Base-by-base conservation (phyloP, 805 yeast species). In the Metschnikowia amazonensis region DNA sequence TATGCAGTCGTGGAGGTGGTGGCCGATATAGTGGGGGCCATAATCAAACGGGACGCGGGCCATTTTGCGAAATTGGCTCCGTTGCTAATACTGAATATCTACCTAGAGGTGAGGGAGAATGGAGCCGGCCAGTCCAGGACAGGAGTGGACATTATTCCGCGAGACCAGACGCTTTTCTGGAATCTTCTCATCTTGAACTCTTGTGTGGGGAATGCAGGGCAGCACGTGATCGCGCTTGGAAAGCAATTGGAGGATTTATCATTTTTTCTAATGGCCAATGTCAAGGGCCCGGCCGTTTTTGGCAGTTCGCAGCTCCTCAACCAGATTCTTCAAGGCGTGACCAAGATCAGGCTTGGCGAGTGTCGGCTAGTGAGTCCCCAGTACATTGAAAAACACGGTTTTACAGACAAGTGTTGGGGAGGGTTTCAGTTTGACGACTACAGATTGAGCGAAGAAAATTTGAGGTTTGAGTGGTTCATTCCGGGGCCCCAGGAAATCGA, bases 121-220 rank as follows among this genome's bases (percentile, higher is more conserved):
- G 85, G 81, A 2, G 97, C 97, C 0, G 98, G 97, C 3, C 65
- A 77, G 1, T 69, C 82, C 0, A 76, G 96, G 60, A 75, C 80
- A 4, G 79, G 84, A 0, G 69, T 76, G 5, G 90, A 85, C 25
- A 72, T 85, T 21, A 72, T 81, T 23, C 86, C 86, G n/a, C 75
- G 89, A 34, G 98, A 94, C 63, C 84, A 83, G 25, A 77, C 82
- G 16, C 65, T 94, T 7, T 80, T 80, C 25, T 80, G 96, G 80
- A 79, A 83, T 57, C 60, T 87, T 27, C 75, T 82, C 3, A 77
- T 89, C 2, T 63, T 90, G 35, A 81, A 83, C 58, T 90, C 88
- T 59, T 70, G 82, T 21, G 62, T 86, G 32, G 80, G 89, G 20
- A 84, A 84, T 46, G 83, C 92, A 1, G 82, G 82, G n/a, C 65